Evolutionary conservation across 2,329 filamentous ascomycete species (phyloP).

Genomic region (Colletotrichum godetiae): DNA sequence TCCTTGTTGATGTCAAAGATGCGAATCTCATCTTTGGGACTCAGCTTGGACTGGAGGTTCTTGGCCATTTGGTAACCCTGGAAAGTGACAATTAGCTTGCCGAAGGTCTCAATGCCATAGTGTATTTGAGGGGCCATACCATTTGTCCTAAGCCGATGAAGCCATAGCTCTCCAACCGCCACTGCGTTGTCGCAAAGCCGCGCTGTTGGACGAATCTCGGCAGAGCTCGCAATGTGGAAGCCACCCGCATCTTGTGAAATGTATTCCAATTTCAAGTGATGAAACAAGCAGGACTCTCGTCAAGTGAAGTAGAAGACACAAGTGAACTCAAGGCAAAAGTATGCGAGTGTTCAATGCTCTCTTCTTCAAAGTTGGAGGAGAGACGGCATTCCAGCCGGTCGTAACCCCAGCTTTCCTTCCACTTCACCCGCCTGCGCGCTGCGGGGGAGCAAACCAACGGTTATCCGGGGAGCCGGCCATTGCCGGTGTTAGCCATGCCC

Average conservation of each 20-base stretch:
- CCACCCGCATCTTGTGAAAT: slow-evolving; percentile 14
- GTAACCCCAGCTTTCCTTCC: background rate
- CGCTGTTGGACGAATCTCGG: slow-evolving; percentile 51
- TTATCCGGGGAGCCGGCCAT: slow-evolving; percentile 48
- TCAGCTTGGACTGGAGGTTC: slow-evolving; percentile 69
- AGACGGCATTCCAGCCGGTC: slow-evolving; percentile 15
- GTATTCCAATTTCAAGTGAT: slow-evolving; percentile 38
- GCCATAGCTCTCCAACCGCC: slow-evolving; percentile 64
- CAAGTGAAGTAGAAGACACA: background rate
- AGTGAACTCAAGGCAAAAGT: background rate
- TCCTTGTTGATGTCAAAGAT: slow-evolving; percentile 68
- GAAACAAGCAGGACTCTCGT: background rate
- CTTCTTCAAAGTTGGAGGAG: background rate
- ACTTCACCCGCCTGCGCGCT: slow-evolving; percentile 6
- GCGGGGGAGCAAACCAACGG: slow-evolving; percentile 11
- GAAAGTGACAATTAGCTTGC: background rate
- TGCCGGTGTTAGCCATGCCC: slow-evolving; percentile 45
- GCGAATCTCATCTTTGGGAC: slow-evolving; percentile 60
- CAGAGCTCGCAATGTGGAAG: slow-evolving; percentile 38
- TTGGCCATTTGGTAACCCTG: slow-evolving; percentile 73
- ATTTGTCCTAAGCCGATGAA: slow-evolving; percentile 72
- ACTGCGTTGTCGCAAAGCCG: slow-evolving; percentile 61
- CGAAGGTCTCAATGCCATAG: background rate
- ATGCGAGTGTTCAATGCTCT: background rate
- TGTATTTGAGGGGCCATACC: slow-evolving; percentile 51